Percentiles rank a stretch among this genome's conserved stretches.
phyloP scores from a whole-genome alignment of 306 rosid species.

The Psophocarpus tetragonolobus region DNA sequence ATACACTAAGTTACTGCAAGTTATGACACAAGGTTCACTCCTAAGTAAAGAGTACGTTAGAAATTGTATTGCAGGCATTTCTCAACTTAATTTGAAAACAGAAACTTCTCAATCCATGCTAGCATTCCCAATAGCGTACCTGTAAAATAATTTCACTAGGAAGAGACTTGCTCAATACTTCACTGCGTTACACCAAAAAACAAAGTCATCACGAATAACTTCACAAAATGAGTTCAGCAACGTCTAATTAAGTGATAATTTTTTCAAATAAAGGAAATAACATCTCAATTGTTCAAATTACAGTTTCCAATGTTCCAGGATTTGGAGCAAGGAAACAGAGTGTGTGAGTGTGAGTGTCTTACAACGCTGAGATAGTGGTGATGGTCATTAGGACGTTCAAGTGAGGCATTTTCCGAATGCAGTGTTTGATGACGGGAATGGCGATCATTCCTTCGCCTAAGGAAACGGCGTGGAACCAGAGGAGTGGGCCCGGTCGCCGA shows the following conservation, averaged over 20 bases:
- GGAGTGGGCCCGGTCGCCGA: slow-evolving; percentile 69
- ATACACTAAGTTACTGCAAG: not conserved
- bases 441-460: slow-evolving; percentile 94
- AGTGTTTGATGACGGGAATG: slow-evolving; percentile 76
- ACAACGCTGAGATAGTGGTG: slow-evolving; percentile 86
- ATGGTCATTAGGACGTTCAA: slow-evolving; percentile 72
- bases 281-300: not conserved
- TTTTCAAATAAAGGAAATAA: not conserved
- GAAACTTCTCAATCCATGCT: slow-evolving; percentile 5
- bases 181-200: slow-evolving; percentile 54
- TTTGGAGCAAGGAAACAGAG: not conserved
- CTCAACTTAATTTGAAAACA: not conserved
- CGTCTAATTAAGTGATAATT: not conserved
- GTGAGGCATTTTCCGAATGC: slow-evolving; percentile 65
- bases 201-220: not conserved
- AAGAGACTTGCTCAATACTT: slow-evolving; percentile 71
- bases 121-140: slow-evolving; percentile 47
- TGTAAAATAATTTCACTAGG: slow-evolving; percentile 74
- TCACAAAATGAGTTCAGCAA: not conserved
- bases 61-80: not conserved
- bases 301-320: not conserved
- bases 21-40: not conserved
- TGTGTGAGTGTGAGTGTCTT: slow-evolving; percentile 26
- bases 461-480: slow-evolving; percentile 96
- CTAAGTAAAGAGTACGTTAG: not conserved